Evolutionary conservation across 2,329 filamentous ascomycete species (phyloP).

Genomic region (Beauveria medogensis): DNA sequence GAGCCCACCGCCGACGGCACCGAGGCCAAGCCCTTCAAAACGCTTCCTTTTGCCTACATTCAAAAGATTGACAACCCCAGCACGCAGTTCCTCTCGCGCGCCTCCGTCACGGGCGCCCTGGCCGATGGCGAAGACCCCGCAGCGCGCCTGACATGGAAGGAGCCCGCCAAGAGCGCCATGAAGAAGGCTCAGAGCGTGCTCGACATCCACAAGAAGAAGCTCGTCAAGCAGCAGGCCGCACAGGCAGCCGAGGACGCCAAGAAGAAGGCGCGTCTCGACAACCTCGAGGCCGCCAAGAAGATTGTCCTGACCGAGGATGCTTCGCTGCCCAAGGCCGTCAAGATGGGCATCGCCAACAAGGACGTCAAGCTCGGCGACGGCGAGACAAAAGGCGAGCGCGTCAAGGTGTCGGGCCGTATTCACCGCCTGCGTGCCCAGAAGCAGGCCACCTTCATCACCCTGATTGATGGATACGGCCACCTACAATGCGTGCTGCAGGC

Average conservation of each 20-base stretch:
- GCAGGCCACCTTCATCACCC: constrained; percentile 77
- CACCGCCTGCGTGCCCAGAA: constrained; percentile 77
- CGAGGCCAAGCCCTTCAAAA: constrained; percentile 71
- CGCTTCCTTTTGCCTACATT: constrained; percentile 68
- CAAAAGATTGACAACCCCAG: constrained; percentile 53
- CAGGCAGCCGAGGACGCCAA: constrained; percentile 66
- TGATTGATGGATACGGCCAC: constrained; percentile 69
- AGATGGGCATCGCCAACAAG: constrained; percentile 68
- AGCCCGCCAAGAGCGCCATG: constrained; percentile 71
- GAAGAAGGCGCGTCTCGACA: constrained; percentile 58
- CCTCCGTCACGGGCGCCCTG: constrained; percentile 54
- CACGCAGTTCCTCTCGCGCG: constrained; percentile 59
- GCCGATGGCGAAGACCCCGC: constrained; percentile 55
- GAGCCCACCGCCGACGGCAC: constrained; percentile 58
- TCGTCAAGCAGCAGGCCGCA: constrained; percentile 65
- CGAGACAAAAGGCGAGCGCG: constrained; percentile 58
- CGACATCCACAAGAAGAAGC: constrained; percentile 76
- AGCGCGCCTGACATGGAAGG: constrained; percentile 65
- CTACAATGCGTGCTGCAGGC: constrained; percentile 74
- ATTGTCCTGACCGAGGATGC: constrained; percentile 60
- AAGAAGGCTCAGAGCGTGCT: constrained; percentile 76
- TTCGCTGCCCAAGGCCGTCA: constrained; percentile 63
- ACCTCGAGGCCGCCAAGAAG: constrained; percentile 69
- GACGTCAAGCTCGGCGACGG: constrained; percentile 52
- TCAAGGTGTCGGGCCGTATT: constrained; percentile 73